phyloP scores from a whole-genome alignment of 1,284 basidiomycete species.

The Cerrena zonata region DNA sequence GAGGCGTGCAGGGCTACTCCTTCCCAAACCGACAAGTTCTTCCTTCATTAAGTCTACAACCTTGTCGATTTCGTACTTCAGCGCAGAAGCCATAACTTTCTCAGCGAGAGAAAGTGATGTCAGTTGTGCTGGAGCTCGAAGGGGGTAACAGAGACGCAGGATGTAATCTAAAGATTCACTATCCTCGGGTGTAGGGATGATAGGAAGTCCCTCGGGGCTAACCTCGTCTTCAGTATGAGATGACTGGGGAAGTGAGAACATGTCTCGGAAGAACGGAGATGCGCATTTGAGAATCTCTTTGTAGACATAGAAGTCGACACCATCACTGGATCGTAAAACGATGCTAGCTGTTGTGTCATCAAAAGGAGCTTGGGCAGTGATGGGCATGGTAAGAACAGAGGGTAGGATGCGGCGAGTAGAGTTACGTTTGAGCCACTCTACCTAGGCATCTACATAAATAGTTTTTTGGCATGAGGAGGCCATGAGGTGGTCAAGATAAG shows the following conservation, averaged over 20 bases:
- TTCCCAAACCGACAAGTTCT: conserved; percentile 15
- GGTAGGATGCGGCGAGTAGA: not conserved
- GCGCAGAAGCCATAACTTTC: conserved; percentile 16
- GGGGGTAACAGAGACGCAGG: conserved; percentile 36
- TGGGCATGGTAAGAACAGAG: not conserved
- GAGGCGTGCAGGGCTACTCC: conserved; percentile 25
- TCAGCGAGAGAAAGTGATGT: conserved; percentile 5
- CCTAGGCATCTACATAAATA: not conserved
- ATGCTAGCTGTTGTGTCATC: conserved; percentile 16
- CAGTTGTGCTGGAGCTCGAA: conserved; percentile 1
- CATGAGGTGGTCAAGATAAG: not conserved
- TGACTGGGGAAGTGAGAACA: conserved; percentile 10
- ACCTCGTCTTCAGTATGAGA: not conserved
- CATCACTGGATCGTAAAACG: conserved; percentile 24
- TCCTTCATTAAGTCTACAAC: conserved; percentile 4
- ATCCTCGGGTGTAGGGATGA: conserved; percentile 32
- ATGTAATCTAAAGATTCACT: conserved; percentile 42
- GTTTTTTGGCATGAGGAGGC: not conserved
- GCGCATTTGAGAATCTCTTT: conserved; percentile 11
- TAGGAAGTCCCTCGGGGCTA: not conserved
- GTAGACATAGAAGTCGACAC: conserved; percentile 13
- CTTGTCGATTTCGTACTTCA: conserved; percentile 19
- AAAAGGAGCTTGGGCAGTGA: conserved; percentile 9
- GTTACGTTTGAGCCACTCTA: not conserved
- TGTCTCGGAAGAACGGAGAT: conserved; percentile 21